These are phyloP conservation scores for Epithele typhae DNA, from an alignment of 768 basidiomycete species.

Conservation along the genomic window DNA sequence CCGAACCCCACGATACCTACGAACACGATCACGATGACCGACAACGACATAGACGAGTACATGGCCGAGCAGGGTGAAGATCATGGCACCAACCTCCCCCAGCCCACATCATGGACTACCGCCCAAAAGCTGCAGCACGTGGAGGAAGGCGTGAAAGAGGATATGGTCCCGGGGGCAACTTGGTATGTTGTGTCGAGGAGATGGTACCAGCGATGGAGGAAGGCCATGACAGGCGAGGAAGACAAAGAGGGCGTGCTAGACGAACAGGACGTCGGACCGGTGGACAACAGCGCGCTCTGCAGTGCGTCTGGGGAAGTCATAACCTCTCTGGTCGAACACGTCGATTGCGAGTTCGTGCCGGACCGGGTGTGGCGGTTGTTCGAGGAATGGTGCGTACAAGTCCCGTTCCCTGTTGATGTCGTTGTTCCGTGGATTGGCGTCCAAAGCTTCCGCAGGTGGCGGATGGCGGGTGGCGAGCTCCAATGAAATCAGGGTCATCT, in stretches of 20 bases:
- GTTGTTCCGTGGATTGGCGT: too few relatives aligned
- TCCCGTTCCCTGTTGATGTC: too few relatives aligned
- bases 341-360: conserved; percentile 76
- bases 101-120: conserved; percentile 24
- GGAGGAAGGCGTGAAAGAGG: conserved; percentile 37
- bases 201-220: conserved; percentile 77
- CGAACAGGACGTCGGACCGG: conserved; percentile 64
- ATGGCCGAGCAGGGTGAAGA: conserved; percentile 31
- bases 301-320: conserved; percentile 36
- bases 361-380: conserved; percentile 67
- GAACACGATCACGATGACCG: conserved; percentile 29
- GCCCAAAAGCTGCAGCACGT: conserved; percentile 50
- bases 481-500: too few relatives aligned
- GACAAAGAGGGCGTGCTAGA: conserved; percentile 65
- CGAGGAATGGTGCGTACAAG: conserved; percentile 58
- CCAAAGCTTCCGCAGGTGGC: too few relatives aligned
- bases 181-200: conserved; percentile 72
- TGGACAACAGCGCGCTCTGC: conserved; percentile 69
- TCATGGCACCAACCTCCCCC: conserved; percentile 6
- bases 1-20: conserved; percentile 30
- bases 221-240: conserved; percentile 61
- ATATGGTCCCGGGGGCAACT: conserved; percentile 61
- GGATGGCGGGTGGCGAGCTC: too few relatives aligned
- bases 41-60: conserved; percentile 53
- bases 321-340: conserved; percentile 48